Percentiles rank a stretch among this genome's conserved stretches.
Conservation (phyloP, 495 filamentous ascomycete genomes). For the Neurospora tetraspora region DNA sequence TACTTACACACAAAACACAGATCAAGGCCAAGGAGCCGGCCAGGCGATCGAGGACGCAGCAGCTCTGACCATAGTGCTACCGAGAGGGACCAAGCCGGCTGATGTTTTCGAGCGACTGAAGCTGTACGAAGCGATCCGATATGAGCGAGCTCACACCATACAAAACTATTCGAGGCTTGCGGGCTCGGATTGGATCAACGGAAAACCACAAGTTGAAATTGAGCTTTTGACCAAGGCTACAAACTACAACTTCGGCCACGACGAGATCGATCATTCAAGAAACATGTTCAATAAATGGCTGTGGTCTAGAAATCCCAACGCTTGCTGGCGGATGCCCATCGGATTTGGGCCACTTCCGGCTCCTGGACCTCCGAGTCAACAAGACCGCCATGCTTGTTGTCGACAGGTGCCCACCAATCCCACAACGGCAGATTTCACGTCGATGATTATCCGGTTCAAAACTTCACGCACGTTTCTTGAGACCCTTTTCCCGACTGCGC, state of each 20-base stretch:
- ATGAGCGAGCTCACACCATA: slow-evolving; percentile 42
- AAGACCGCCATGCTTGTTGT: slow-evolving; percentile 15
- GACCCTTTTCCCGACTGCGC: slow-evolving; percentile 38
- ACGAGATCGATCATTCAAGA: slow-evolving; percentile 46
- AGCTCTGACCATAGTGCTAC: slow-evolving; percentile 42
- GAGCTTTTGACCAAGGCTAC: slow-evolving; percentile 28
- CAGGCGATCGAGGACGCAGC: slow-evolving; percentile 54
- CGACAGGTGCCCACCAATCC: background rate
- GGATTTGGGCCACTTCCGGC: slow-evolving; percentile 48
- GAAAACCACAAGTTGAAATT: slow-evolving; percentile 25
- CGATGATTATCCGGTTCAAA: slow-evolving; percentile 46
- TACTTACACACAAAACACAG: slow-evolving; percentile 5
- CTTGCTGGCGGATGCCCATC: slow-evolving; percentile 44
- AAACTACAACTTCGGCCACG: slow-evolving; percentile 49
- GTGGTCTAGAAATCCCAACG: slow-evolving; percentile 29
- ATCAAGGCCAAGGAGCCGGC: slow-evolving; percentile 45
- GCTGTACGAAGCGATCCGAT: slow-evolving; percentile 45
- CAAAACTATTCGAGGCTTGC: slow-evolving; percentile 43
- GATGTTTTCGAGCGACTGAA: slow-evolving; percentile 39
- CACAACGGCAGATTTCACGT: slow-evolving; percentile 32
- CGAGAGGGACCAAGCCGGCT: slow-evolving; percentile 23
- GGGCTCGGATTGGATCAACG: slow-evolving; percentile 30
- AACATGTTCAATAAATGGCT: slow-evolving; percentile 38
- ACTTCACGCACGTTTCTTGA: slow-evolving; percentile 48
- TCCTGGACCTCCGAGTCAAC: slow-evolving; percentile 24